Evolutionary conservation across 2,329 filamentous ascomycete species (phyloP).

Genomic region (Claviceps quebecensis): DNA sequence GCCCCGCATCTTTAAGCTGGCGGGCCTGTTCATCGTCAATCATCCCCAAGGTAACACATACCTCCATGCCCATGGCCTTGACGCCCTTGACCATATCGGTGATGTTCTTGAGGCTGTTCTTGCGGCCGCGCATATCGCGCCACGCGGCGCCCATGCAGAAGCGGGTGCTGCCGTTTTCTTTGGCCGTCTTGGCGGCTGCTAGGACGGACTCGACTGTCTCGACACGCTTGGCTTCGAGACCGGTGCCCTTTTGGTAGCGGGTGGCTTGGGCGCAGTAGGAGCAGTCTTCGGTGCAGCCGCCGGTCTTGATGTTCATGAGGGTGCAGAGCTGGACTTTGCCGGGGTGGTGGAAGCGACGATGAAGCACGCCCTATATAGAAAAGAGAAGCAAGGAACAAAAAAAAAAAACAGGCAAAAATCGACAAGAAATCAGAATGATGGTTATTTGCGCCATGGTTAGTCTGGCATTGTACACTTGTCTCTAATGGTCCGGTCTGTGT

Average conservation of each 20-base stretch:
- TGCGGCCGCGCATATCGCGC: conserved; percentile 86
- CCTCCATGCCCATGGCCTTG: conserved; percentile 71
- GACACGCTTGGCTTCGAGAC: conserved; percentile 67
- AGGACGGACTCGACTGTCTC: conserved; percentile 70
- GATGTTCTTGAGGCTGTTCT: conserved; percentile 70
- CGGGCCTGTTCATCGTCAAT: conserved; percentile 68
- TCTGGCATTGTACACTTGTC: not conserved
- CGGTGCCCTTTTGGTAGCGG: conserved; percentile 61
- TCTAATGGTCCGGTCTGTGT: not conserved
- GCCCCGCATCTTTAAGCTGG: conserved; percentile 67
- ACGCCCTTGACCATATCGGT: conserved; percentile 77
- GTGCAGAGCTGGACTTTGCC: conserved; percentile 83
- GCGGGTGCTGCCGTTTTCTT: conserved; percentile 71
- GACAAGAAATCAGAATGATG: too few species aligned
- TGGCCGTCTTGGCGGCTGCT: conserved; percentile 60
- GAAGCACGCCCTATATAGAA: conserved; percentile 48
- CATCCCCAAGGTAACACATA: conserved; percentile 89
- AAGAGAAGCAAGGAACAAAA: not conserved
- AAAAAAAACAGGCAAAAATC: too few species aligned
- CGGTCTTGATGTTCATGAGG: conserved; percentile 93
- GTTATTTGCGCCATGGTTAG: not conserved
- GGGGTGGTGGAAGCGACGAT: conserved; percentile 75
- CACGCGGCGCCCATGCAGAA: conserved; percentile 95
- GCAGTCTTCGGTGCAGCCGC: conserved; percentile 84
- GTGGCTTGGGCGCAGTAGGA: conserved; percentile 86